Conservation (phyloP, 148 eudicot genomes). For the Silene latifolia region DNA sequence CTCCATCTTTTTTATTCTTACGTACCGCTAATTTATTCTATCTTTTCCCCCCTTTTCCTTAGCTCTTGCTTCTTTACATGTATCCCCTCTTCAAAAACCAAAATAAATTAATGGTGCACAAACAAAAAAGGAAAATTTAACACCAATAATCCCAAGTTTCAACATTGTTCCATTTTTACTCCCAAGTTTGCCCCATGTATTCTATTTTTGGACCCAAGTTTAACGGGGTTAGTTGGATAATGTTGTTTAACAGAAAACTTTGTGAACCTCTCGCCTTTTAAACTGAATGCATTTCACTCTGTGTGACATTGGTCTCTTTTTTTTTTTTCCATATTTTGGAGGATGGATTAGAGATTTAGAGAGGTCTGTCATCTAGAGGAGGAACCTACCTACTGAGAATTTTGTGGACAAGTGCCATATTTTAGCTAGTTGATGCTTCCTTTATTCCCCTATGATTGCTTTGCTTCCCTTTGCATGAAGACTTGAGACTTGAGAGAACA, state of each 20-base stretch:
- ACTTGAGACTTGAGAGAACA: too few relatives aligned
- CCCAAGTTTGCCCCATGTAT: too few relatives aligned
- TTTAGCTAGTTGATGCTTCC: too few relatives aligned
- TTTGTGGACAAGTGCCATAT: neutral
- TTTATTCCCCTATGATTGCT: too few relatives aligned
- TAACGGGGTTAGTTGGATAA: too few relatives aligned
- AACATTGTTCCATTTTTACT: too few relatives aligned
- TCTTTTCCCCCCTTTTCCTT: neutral
- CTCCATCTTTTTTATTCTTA: neutral
- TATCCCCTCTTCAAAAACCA: neutral
- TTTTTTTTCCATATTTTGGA: neutral
- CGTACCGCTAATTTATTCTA: neutral
- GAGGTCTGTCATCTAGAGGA: neutral
- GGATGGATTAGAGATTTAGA: neutral
- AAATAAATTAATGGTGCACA: neutral
- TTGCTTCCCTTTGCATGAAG: too few relatives aligned
- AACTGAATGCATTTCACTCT: neutral
- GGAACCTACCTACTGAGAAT: neutral
- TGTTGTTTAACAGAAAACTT: too few relatives aligned
- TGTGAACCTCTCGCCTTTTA: neutral
- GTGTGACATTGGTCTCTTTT: neutral
- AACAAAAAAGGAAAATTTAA: too few relatives aligned
- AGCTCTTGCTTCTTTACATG: neutral
- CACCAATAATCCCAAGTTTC: too few relatives aligned
- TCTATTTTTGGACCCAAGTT: too few relatives aligned